phyloP scores from a whole-genome alignment of 805 yeast genomes.

The Kodamaea kaohsiungensis region DNA sequence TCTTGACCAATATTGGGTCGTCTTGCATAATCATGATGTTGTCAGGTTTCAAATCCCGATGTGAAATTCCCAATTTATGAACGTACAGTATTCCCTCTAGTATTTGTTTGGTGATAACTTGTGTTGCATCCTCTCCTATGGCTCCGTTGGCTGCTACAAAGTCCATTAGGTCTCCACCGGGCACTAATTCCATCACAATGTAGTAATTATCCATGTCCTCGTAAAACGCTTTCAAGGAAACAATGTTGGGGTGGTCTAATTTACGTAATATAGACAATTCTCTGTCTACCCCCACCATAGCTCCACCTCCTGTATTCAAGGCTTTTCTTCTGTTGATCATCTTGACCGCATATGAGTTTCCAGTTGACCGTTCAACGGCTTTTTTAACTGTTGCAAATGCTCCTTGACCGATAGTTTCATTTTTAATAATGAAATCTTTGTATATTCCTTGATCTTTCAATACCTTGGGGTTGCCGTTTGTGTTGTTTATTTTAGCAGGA shows the following conservation, averaged over 20 bases:
- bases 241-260: constrained; percentile 84
- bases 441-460: constrained; percentile 56
- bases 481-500: constrained; percentile 28
- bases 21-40: constrained; percentile 87
- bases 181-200: constrained; percentile 91
- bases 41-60: constrained; percentile 95
- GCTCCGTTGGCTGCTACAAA: constrained; percentile 91
- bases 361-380: constrained; percentile 83
- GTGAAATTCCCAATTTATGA: constrained; percentile 89
- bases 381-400: constrained; percentile 96
- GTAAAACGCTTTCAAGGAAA: constrained; percentile 75
- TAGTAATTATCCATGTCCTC: constrained; percentile 82
- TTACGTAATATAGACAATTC: constrained; percentile 80
- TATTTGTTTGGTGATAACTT: constrained; percentile 83
- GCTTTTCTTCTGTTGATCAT: constrained; percentile 79
- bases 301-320: constrained; percentile 65
- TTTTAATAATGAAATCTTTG: constrained; percentile 72
- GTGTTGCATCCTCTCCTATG: constrained; percentile 87
- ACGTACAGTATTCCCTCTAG: constrained; percentile 83
- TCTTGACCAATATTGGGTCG: constrained; percentile 88
- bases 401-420: constrained; percentile 94
- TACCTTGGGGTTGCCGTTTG: constrained; percentile 25
- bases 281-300: constrained; percentile 75
- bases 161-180: constrained; percentile 98
- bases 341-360: constrained; percentile 86